phyloP scores from a whole-genome alignment of 441 rosid species.

The Mallotus repandus region DNA sequence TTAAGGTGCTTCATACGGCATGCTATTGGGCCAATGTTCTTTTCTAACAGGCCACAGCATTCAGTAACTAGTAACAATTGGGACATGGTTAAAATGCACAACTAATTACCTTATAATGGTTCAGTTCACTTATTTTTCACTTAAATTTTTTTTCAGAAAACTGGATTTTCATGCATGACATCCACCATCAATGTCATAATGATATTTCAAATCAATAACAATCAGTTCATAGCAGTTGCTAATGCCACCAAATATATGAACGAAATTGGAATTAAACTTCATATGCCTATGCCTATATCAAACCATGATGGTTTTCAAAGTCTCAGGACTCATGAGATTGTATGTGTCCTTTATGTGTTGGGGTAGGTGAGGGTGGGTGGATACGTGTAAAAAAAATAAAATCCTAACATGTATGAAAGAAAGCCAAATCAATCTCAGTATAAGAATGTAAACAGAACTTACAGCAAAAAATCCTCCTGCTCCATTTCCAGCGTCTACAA shows the following conservation, averaged over 20 bases:
- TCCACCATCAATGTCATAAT: not conserved
- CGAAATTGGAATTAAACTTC: not conserved
- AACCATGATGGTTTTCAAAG: not conserved
- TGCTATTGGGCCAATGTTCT: not conserved
- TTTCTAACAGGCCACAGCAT: not conserved
- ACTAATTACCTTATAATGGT: not conserved
- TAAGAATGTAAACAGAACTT: conserved; percentile 36
- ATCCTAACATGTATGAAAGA: not conserved
- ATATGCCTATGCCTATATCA: not conserved
- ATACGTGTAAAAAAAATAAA: not conserved
- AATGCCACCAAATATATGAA: not conserved
- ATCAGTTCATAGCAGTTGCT: not conserved
- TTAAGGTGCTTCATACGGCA: not conserved
- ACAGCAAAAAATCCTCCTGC: conserved; percentile 99
- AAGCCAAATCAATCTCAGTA: conserved; percentile 1
- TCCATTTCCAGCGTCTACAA: conserved; percentile 99
- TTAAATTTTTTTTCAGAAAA: not conserved
- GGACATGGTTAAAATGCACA: not conserved
- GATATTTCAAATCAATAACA: not conserved
- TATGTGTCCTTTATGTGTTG: not conserved
- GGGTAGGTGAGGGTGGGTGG: no score
- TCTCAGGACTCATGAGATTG: not conserved
- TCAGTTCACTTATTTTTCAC: not conserved
- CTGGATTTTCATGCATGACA: not conserved
- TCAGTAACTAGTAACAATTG: not conserved